Conservation (phyloP, 768 basidiomycete species). For the Xerocomellus chrysenteron region DNA sequence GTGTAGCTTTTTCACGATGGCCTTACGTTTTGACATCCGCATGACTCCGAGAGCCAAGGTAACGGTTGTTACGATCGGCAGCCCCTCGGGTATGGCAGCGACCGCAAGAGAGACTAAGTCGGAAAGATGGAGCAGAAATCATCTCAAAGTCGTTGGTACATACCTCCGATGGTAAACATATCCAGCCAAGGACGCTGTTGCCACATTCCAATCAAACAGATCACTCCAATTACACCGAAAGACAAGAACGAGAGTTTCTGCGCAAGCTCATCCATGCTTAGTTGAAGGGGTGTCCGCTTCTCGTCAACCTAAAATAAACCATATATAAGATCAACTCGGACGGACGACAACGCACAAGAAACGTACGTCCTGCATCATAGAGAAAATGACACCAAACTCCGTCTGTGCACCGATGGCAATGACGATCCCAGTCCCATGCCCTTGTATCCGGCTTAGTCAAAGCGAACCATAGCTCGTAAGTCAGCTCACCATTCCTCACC, state of each 20-base stretch:
- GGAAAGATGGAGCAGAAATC: conserved; percentile 14
- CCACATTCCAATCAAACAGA: conserved; percentile 84
- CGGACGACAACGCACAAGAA: neutral
- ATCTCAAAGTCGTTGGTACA: conserved; percentile 18
- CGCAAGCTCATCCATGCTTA: conserved; percentile 95
- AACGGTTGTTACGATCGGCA: conserved; percentile 96
- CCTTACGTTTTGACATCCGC: conserved; percentile 91
- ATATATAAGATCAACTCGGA: neutral
- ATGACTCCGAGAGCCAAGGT: conserved; percentile 93
- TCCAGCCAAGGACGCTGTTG: conserved; percentile 90
- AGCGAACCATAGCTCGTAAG: neutral
- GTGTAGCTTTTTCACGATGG: conserved; percentile 96
- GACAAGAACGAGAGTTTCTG: conserved; percentile 87
- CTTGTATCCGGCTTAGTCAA: conserved; percentile 36
- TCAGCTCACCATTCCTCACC: conserved; percentile 73
- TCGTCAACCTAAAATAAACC: conserved; percentile 59
- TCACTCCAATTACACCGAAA: conserved; percentile 92
- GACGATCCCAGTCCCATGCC: conserved; percentile 82
- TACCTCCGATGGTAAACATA: conserved; percentile 99
- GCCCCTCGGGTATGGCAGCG: conserved; percentile 96
- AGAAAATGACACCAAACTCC: conserved; percentile 95
- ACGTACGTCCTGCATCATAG: conserved; percentile 95
- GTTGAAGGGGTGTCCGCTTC: conserved; percentile 86
- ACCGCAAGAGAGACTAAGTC: conserved; percentile 88
- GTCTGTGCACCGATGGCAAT: conserved; percentile 84